Percentiles rank a stretch among this genome's conserved stretches.
phyloP scores from a whole-genome alignment of 75 land plant genomes.

The Adiantum capillusveneris region DNA sequence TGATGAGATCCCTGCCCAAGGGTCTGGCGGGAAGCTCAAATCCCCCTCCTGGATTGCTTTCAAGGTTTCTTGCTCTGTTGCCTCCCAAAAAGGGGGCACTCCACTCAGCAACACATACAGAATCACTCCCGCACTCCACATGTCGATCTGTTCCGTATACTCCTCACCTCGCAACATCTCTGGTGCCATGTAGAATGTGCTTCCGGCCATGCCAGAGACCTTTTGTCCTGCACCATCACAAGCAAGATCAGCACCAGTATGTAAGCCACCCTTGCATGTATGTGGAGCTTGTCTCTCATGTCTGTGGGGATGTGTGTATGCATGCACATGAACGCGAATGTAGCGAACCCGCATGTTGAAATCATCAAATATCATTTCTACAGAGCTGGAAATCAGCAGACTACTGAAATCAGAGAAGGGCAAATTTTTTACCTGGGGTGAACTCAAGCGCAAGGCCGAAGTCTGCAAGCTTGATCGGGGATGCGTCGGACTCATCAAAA shows the following conservation, averaged over 20 bases:
- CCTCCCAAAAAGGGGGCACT: conserved; percentile 57
- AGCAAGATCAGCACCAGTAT: not conserved
- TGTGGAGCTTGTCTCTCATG: too few species aligned
- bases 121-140: conserved; percentile 73
- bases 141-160: conserved; percentile 58
- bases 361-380: too few species aligned
- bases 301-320: too few species aligned
- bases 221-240: conserved; percentile 8
- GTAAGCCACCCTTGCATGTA: too few species aligned
- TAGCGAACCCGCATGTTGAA: too few species aligned
- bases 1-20: conserved; percentile 33
- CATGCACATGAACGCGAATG: too few species aligned
- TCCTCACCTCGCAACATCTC: conserved; percentile 51
- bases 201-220: conserved; percentile 50
- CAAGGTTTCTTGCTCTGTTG: conserved; percentile 49
- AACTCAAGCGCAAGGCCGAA: conserved; percentile 55
- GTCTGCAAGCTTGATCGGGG: conserved; percentile 34
- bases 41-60: conserved; percentile 48
- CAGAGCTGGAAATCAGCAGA: too few species aligned
- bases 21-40: conserved; percentile 45
- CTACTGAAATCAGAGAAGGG: too few species aligned
- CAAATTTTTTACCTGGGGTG: conserved; percentile 7
- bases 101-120: conserved; percentile 56
- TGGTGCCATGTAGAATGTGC: conserved; percentile 69
- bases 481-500: conserved; percentile 5